Evolutionary conservation across 2,329 filamentous ascomycete genomes (phyloP).

Genomic region (Claviceps purpurea): DNA sequence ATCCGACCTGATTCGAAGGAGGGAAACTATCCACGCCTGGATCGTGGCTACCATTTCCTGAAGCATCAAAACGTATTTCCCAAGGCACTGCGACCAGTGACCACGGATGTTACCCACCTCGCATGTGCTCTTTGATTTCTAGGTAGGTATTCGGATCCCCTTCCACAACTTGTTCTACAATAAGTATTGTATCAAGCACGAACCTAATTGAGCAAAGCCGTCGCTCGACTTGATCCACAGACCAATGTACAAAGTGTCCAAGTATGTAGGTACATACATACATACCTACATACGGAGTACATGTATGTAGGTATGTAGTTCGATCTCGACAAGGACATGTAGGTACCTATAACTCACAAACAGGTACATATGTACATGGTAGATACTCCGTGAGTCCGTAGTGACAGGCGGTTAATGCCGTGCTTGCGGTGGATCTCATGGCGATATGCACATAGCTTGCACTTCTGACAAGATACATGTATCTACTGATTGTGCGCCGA

Average conservation of each 20-base stretch:
- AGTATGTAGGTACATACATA: neutral
- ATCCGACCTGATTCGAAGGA: conserved; percentile 5
- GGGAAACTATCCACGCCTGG: neutral
- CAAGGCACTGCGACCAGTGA: too few relatives aligned
- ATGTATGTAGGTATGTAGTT: neutral
- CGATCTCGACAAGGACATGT: neutral
- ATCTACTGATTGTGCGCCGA: neutral
- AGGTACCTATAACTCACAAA: neutral
- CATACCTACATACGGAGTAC: too few relatives aligned
- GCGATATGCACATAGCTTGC: neutral
- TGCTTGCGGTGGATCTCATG: neutral
- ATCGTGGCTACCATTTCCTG: neutral
- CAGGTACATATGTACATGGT: neutral
- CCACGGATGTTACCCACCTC: too few relatives aligned
- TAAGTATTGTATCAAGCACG: too few relatives aligned
- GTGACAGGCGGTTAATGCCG: neutral
- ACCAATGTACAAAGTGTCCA: neutral
- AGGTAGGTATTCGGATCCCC: too few relatives aligned
- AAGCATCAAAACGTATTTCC: conserved; percentile 1
- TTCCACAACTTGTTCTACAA: too few relatives aligned
- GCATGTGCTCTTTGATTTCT: too few relatives aligned
- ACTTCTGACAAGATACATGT: neutral
- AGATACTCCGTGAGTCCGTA: neutral
- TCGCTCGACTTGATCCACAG: neutral
- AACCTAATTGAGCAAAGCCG: too few relatives aligned